Conservation (phyloP, 495 filamentous ascomycete genomes). For the Alectoria sarmentosa region DNA sequence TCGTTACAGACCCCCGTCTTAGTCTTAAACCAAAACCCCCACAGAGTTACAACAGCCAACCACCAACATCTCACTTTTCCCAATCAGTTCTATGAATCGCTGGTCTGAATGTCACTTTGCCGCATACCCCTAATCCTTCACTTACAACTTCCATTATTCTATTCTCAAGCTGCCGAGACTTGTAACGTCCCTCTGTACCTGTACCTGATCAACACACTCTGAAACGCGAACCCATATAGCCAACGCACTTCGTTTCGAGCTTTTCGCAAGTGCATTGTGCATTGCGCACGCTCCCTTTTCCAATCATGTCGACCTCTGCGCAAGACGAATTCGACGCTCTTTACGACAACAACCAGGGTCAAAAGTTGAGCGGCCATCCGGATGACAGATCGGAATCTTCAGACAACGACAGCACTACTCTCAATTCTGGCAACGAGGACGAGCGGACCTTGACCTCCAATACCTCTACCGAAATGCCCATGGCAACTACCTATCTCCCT, state of each 20-base stretch:
- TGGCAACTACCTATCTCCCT: constrained; percentile 41
- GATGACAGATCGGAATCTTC: constrained; percentile 42
- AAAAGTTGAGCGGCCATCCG: constrained; percentile 44
- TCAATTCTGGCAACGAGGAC: constrained; percentile 51
- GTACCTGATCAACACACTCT: constrained; percentile 1
- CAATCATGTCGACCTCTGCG: constrained; percentile 55
- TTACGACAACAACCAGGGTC: constrained; percentile 47
- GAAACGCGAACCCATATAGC: not conserved
- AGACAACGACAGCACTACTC: constrained; percentile 33
- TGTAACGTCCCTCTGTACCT: not conserved
- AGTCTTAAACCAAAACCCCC: too few relatives aligned
- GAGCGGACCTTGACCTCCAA: constrained; percentile 52
- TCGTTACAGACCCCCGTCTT: too few relatives aligned
- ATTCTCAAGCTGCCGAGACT: not conserved
- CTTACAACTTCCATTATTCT: not conserved
- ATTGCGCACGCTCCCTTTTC: constrained; percentile 1
- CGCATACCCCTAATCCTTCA: not conserved
- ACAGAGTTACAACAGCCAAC: not conserved
- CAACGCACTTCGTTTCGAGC: constrained; percentile 1
- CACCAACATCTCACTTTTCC: not conserved
- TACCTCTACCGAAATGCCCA: constrained; percentile 37
- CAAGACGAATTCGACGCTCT: constrained; percentile 82
- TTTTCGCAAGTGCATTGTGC: not conserved
- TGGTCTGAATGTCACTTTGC: constrained; percentile 1
- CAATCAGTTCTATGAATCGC: too few relatives aligned